Evolutionary conservation across 768 basidiomycete species (phyloP).

Genomic region (Podaxis carcinomalis): DNA sequence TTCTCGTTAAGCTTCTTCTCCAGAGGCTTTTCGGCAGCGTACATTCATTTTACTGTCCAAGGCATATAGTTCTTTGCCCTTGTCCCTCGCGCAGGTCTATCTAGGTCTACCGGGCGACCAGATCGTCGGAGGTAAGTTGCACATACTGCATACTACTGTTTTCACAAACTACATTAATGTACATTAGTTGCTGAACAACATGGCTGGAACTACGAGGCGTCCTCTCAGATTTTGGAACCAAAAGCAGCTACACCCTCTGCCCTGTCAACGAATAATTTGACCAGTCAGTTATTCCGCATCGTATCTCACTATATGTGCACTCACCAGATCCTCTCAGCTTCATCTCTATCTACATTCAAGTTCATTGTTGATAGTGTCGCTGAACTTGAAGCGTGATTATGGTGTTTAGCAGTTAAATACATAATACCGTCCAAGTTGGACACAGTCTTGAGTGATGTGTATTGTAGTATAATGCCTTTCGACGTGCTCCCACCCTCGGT

Average conservation of each 20-base stretch:
- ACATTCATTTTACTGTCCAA: conserved; percentile 53
- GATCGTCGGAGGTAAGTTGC: conserved; percentile 31
- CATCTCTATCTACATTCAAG: conserved; percentile 45
- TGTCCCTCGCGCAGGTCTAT: conserved; percentile 51
- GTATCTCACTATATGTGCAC: conserved; percentile 5
- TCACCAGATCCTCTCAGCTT: conserved; percentile 22
- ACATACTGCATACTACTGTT: background rate
- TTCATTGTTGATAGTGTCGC: conserved; percentile 53
- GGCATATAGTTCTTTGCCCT: conserved; percentile 61
- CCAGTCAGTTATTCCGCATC: conserved; percentile 1
- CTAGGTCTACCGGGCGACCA: conserved; percentile 43
- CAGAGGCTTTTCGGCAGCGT: conserved; percentile 57
- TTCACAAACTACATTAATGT: background rate
- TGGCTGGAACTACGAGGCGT: conserved; percentile 50
- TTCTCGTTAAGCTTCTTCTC: conserved; percentile 3
- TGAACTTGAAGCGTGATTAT: conserved; percentile 33
- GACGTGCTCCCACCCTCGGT: background rate
- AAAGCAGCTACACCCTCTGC: background rate
- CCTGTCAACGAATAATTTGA: background rate
- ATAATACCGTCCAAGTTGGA: background rate
- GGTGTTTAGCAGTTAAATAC: background rate
- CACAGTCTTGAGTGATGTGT: background rate
- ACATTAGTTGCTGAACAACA: conserved; percentile 35
- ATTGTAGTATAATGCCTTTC: background rate
- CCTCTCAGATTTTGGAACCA: conserved; percentile 43